A percentile compares a stretch with the other conserved stretches of the same genome.
Evolutionary conservation across 1,284 basidiomycete genomes (phyloP).

Genomic region (Cystobasidiaceae sp.): DNA sequence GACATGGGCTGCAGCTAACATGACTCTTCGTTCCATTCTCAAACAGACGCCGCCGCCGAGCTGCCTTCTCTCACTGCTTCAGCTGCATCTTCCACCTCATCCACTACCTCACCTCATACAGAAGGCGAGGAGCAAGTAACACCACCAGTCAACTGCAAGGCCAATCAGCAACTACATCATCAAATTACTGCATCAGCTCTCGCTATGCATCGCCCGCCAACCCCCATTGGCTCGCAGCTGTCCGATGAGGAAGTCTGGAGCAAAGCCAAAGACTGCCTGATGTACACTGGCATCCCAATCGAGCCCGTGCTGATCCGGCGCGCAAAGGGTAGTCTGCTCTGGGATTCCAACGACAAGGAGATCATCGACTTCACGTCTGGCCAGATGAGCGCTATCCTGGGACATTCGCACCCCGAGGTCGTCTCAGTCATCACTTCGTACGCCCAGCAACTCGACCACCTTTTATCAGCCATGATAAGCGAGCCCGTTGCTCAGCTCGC

Average conservation of each 20-base stretch:
- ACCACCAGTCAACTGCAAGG: too few relatives aligned
- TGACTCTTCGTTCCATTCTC: too few relatives aligned
- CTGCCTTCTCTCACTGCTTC: too few relatives aligned
- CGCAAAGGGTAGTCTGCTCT: conserved; percentile 1
- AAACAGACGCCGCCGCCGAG: too few relatives aligned
- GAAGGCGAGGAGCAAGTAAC: too few relatives aligned
- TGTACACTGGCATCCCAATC: neutral
- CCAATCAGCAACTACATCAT: too few relatives aligned
- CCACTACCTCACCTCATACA: too few relatives aligned
- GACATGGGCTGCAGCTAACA: too few relatives aligned
- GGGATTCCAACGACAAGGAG: conserved; percentile 39
- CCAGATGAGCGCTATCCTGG: conserved; percentile 19
- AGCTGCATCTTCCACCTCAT: too few relatives aligned
- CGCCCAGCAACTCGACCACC: conserved; percentile 42
- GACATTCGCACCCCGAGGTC: conserved; percentile 44
- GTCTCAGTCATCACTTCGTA: conserved; percentile 36
- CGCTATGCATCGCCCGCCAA: too few relatives aligned
- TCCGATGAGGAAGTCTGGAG: conserved; percentile 7
- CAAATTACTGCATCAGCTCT: too few relatives aligned
- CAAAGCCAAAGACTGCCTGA: neutral
- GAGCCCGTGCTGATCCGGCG: neutral
- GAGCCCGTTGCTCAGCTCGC: conserved; percentile 41
- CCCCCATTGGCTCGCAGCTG: too few relatives aligned
- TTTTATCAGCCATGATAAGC: conserved; percentile 42
- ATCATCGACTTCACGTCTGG: conserved; percentile 44